Base-by-base conservation (phyloP, 805 yeast species). In the Metschnikowia continentalis region DNA sequence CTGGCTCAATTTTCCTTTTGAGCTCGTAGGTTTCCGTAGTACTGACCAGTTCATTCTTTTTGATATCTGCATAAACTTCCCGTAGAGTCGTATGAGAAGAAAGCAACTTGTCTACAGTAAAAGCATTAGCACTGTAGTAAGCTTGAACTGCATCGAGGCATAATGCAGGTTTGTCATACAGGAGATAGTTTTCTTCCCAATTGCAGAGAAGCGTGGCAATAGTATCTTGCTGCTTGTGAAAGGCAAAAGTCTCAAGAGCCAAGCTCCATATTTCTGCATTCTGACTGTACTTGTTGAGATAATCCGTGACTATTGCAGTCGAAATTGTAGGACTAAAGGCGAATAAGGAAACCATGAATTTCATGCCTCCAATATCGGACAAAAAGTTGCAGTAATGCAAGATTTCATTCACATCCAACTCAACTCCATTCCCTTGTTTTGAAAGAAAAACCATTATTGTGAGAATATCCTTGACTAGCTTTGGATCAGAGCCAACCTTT, bases 211-310 rank as follows among this genome's bases (percentile, higher is more conserved):
- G 43, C 22, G 32, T 17, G 10, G 17, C 35, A 17, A 17, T 10
- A 11, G 22, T 15, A 23, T 23, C 19, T 19, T 40, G 11, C 6
- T 40, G 6, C 43, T 30, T 26, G 22, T 40, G 43, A 3, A 30
- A 17, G 14, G 35, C 33, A 15, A 40, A 26, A 30, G 43, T 40
- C n/a, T 40, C 35, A 6, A 40, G 26, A 40, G 43, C 43, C 8
- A 26, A 15, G 17, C 19, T 15, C 47, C 47, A 44, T 14, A 36
- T 26, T n/a, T 44, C 47, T 8, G 47, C 47, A 22, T 13, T 44
- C 10, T 13, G 40, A n/a, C n/a, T 32, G 17, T 44, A 7, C 7
- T 32, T 32, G 14, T 17, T 15, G n/a, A 32, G 35, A 19, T 42
- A 42, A 13, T 32, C 30, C 26, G 36, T 10, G 13, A 20, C 46